phyloP scores from a whole-genome alignment of 345 rosid genomes.

The Citrus maxima region DNA sequence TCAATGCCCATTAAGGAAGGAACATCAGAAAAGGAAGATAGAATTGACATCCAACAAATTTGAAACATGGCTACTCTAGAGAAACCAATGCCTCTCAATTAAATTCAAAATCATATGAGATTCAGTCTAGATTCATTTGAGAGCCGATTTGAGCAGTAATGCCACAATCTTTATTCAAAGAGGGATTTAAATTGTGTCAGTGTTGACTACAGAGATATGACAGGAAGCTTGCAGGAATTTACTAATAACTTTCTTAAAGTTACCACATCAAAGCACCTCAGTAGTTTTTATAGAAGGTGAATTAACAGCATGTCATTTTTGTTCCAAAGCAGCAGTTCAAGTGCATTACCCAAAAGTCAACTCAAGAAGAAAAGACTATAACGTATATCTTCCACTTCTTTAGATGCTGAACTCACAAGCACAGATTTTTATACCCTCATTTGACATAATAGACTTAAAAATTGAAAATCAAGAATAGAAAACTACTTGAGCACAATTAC shows the following conservation, averaged over 20 bases:
- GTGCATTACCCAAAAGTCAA: not conserved
- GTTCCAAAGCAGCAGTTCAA: not conserved
- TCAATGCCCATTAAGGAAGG: not conserved
- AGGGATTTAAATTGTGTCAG: not conserved
- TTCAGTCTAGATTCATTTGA: not conserved
- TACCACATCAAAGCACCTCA: not conserved
- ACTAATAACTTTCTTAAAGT: not conserved
- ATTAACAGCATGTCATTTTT: not conserved
- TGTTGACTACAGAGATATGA: not conserved
- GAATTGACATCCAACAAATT: not conserved
- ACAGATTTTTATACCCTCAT: constrained; percentile 2
- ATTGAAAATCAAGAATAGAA: not conserved
- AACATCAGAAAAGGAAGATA: not conserved
- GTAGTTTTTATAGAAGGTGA: not conserved
- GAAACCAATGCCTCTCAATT: not conserved
- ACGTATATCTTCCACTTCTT: not conserved
- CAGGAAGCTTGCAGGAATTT: not conserved
- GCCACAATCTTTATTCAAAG: not conserved
- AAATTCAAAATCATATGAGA: not conserved
- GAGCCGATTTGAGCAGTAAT: not conserved
- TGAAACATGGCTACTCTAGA: not conserved
- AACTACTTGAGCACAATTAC: not conserved
- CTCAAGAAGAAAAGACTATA: not conserved
- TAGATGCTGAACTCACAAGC: not conserved
- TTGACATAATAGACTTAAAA: not conserved